These are phyloP conservation scores for Hyaloscypha bicolor DNA, from an alignment of 495 filamentous ascomycete species.

Conservation along the genomic window DNA sequence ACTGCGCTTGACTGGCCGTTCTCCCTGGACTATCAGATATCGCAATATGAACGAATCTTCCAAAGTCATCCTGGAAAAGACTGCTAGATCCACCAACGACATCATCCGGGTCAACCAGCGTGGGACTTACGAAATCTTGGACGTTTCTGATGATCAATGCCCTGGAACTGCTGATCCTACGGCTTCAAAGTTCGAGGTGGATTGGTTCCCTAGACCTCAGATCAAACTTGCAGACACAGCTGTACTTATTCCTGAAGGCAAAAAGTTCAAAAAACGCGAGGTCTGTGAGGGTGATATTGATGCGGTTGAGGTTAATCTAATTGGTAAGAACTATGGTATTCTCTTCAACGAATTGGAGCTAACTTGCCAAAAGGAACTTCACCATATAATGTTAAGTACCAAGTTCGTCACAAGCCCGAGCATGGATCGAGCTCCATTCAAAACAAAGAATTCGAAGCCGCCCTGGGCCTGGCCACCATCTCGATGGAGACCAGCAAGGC, in stretches of 20 bases:
- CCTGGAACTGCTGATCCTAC: slow-evolving; percentile 75
- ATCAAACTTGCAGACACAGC: slow-evolving; percentile 66
- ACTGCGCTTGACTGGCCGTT: slow-evolving; percentile 77
- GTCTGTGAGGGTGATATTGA: slow-evolving; percentile 96
- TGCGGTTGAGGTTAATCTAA: slow-evolving; percentile 75
- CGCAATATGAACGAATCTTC: slow-evolving; percentile 58
- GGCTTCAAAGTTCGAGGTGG: slow-evolving; percentile 73
- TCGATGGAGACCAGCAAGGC: slow-evolving; percentile 81
- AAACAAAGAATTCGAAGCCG: slow-evolving; percentile 69
- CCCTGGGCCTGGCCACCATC: slow-evolving; percentile 70
- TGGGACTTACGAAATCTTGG: slow-evolving; percentile 77
- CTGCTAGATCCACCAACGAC: slow-evolving; percentile 64
- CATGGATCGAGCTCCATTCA: slow-evolving; percentile 61
- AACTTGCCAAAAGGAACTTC: slow-evolving; percentile 55
- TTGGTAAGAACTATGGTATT: slow-evolving; percentile 52
- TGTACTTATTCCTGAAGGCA: slow-evolving; percentile 49
- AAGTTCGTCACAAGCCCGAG: slow-evolving; percentile 66
- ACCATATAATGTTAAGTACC: slow-evolving; percentile 84
- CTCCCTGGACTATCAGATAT: slow-evolving; percentile 80
- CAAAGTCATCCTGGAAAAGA: slow-evolving; percentile 32
- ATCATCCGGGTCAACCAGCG: slow-evolving; percentile 61
- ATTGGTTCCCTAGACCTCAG: slow-evolving; percentile 80
- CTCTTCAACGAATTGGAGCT: neutral
- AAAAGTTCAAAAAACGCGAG: slow-evolving; percentile 67
- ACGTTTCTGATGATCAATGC: slow-evolving; percentile 75